Evolutionary conservation across 257 asterid genomes (phyloP).

Genomic region (Plantago elongata): DNA sequence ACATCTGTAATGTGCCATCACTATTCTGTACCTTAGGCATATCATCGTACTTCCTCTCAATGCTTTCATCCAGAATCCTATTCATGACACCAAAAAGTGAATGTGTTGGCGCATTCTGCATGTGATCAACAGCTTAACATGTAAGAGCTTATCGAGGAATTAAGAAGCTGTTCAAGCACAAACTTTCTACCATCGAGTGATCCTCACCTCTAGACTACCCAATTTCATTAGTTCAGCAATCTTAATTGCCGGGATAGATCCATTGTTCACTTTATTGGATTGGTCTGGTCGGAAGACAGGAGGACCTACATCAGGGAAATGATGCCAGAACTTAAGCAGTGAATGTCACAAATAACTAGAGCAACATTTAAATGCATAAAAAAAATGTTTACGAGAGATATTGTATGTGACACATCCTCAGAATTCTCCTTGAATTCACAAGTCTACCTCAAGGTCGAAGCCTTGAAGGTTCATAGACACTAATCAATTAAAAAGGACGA

Average conservation of each 20-base stretch:
- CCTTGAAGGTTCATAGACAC: neutral
- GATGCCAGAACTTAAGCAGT: conserved; percentile 22
- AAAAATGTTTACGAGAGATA: neutral
- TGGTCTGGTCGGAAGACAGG: conserved; percentile 30
- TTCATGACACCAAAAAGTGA: conserved; percentile 63
- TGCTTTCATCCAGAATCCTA: conserved; percentile 65
- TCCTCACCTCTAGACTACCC: conserved; percentile 67
- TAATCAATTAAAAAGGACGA: too few species aligned
- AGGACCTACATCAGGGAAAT: conserved; percentile 36
- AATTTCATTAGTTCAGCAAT: conserved; percentile 70
- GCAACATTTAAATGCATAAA: neutral
- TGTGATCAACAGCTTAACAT: conserved; percentile 24
- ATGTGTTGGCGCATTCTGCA: conserved; percentile 67
- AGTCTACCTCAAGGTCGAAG: neutral
- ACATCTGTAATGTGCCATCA: conserved; percentile 18
- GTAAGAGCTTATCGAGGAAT: conserved; percentile 19
- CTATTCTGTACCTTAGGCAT: conserved; percentile 68
- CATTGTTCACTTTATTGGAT: conserved; percentile 42
- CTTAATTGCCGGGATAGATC: conserved; percentile 50
- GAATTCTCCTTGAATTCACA: neutral
- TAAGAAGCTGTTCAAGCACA: conserved; percentile 12
- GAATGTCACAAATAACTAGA: neutral
- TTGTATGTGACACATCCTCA: neutral
- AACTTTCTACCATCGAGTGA: neutral
- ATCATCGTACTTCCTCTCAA: conserved; percentile 69